A percentile compares a stretch with the other conserved stretches of the same genome.
Evolutionary conservation across 352 stramenopile species (phyloP).

Genomic region (Globisporangium nagaii): DNA sequence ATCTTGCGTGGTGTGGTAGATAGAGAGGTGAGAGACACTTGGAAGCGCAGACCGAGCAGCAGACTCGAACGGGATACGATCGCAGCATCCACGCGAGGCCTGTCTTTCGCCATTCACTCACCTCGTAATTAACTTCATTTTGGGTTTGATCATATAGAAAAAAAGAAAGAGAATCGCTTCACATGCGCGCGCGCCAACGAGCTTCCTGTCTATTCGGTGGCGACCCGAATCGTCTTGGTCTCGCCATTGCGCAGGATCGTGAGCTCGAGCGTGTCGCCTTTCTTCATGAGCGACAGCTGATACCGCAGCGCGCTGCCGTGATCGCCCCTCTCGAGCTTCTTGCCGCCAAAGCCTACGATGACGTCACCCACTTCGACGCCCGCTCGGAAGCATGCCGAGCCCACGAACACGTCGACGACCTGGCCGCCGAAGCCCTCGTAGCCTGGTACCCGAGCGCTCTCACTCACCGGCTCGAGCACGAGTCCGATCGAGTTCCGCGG

Average conservation of each 20-base stretch:
- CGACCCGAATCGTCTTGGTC: slow-evolving; percentile 33
- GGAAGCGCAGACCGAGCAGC: not conserved
- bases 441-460: slow-evolving; percentile 20
- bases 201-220: slow-evolving; percentile 24
- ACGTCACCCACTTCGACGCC: slow-evolving; percentile 45
- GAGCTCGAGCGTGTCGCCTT: slow-evolving; percentile 42
- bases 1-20: not conserved
- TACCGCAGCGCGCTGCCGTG: slow-evolving; percentile 44
- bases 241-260: slow-evolving; percentile 32
- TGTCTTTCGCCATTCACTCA: not conserved
- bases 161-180: too few species aligned
- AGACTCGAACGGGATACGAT: not conserved
- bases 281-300: slow-evolving; percentile 52
- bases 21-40: not conserved
- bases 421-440: slow-evolving; percentile 40
- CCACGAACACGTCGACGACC: slow-evolving; percentile 46
- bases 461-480: slow-evolving; percentile 40
- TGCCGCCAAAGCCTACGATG: slow-evolving; percentile 41
- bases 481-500: slow-evolving; percentile 46
- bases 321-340: slow-evolving; percentile 40
- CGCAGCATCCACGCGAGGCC: not conserved
- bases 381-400: slow-evolving; percentile 40
- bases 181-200: not conserved
- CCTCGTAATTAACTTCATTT: not conserved
- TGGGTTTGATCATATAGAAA: not conserved